Percentiles rank a stretch among this genome's conserved stretches.
These are phyloP conservation scores for Nicotiana obtusifolia DNA, from an alignment of 257 asterid species.

Conservation along the genomic window DNA sequence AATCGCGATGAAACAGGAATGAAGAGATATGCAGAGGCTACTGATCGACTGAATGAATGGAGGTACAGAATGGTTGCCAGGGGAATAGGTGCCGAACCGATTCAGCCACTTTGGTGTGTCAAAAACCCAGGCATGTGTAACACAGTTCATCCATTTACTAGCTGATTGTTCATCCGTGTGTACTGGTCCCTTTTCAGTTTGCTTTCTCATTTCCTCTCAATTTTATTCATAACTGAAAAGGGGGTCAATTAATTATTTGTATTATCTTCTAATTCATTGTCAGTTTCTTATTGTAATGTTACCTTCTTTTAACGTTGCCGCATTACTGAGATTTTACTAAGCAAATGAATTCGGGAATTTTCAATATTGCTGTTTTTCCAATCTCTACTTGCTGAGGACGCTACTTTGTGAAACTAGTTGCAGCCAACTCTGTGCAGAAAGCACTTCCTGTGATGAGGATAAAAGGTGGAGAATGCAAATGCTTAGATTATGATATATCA, in stretches of 20 bases:
- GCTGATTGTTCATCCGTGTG: background rate
- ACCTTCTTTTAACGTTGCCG: background rate
- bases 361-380: background rate
- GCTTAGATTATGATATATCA: background rate
- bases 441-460: background rate
- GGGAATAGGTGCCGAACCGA: constrained; percentile 81
- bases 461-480: no score
- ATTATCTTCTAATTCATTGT: background rate
- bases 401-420: background rate
- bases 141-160: constrained; percentile 35
- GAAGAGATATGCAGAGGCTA: constrained; percentile 80
- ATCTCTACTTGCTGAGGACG: background rate
- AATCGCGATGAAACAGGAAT: constrained; percentile 53
- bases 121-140: constrained; percentile 88
- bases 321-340: background rate
- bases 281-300: background rate
- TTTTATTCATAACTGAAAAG: background rate
- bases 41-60: constrained; percentile 86
- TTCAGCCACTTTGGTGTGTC: constrained; percentile 96
- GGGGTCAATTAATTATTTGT: background rate
- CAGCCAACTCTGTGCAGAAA: background rate
- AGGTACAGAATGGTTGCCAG: constrained; percentile 72
- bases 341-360: background rate
- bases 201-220: background rate
- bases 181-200: background rate